These are phyloP conservation scores for Astragalus membranaceus DNA, from an alignment of 306 rosid genomes.

Conservation along the genomic window DNA sequence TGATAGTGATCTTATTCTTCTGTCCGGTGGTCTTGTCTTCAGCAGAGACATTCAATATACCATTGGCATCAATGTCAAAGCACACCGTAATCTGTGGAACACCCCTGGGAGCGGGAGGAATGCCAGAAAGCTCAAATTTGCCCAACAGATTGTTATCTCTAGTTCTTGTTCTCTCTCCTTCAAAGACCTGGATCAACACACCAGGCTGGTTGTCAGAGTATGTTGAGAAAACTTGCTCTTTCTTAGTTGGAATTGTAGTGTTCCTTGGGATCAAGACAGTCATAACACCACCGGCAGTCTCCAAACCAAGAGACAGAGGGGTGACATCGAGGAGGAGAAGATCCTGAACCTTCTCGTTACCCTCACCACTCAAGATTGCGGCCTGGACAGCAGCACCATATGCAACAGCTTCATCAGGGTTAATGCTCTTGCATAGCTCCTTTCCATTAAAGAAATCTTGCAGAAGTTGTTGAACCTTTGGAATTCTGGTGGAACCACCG, in stretches of 20 bases:
- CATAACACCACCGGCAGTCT: slow-evolving; percentile 71
- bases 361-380: slow-evolving; percentile 55
- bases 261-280: slow-evolving; percentile 60
- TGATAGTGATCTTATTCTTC: slow-evolving; percentile 67
- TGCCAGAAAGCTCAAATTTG: slow-evolving; percentile 35
- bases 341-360: slow-evolving; percentile 69
- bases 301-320: slow-evolving; percentile 61
- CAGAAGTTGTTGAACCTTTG: slow-evolving; percentile 61
- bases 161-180: slow-evolving; percentile 63
- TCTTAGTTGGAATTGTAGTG: slow-evolving; percentile 68
- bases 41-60: slow-evolving; percentile 62
- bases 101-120: slow-evolving; percentile 39
- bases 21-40: slow-evolving; percentile 67
- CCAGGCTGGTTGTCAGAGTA: slow-evolving; percentile 74
- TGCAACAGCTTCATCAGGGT: slow-evolving; percentile 65
- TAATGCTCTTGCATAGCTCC: slow-evolving; percentile 66
- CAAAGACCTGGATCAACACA: slow-evolving; percentile 66
- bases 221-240: slow-evolving; percentile 55
- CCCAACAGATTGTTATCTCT: slow-evolving; percentile 37
- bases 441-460: slow-evolving; percentile 65
- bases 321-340: slow-evolving; percentile 62
- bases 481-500: slow-evolving; percentile 65
- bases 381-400: slow-evolving; percentile 66
- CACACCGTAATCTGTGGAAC: slow-evolving; percentile 34
- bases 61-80: slow-evolving; percentile 54